A percentile compares a stretch with the other conserved stretches of the same genome.
Conservation (phyloP, 805 yeast species). For the Metschnikowia henanensis region DNA sequence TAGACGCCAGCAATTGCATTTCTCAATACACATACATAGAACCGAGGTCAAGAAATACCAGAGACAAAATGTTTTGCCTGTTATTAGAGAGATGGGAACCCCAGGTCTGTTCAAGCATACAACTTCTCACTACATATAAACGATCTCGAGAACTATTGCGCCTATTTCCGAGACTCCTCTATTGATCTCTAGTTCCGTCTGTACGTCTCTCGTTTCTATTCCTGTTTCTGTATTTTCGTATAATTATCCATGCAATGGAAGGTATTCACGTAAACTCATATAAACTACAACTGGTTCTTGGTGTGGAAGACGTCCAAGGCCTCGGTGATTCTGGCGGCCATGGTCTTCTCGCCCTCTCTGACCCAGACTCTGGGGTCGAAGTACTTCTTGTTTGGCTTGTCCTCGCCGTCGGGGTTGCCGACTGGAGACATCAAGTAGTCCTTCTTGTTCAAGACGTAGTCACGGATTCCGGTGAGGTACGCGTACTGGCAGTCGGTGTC, state of each 20-base stretch:
- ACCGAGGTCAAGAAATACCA: no score
- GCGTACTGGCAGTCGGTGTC: slow-evolving; percentile 99
- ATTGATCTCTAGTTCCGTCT: no score
- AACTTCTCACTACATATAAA: no score
- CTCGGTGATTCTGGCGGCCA: slow-evolving; percentile 80
- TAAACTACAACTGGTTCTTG: slow-evolving; percentile 48
- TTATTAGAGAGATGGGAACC: no score
- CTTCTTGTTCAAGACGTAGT: slow-evolving; percentile 93
- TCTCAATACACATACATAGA: no score
- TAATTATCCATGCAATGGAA: background rate
- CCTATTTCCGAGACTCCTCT: no score
- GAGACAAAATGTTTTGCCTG: no score
- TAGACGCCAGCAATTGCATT: no score
- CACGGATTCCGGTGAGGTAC: slow-evolving; percentile 95
- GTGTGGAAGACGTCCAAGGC: slow-evolving; percentile 89
- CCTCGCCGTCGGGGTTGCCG: slow-evolving; percentile 99
- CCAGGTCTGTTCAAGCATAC: no score
- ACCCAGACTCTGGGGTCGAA: slow-evolving; percentile 99
- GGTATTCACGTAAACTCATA: no score
- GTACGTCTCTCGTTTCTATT: no score
- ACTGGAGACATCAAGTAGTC: slow-evolving; percentile 87
- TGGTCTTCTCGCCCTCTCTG: slow-evolving; percentile 99
- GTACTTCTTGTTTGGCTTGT: slow-evolving; percentile 99
- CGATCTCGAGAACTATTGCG: no score
- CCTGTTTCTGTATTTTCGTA: background rate